Evolutionary conservation across 441 rosid species (phyloP).

Genomic region (Mallotus repandus): DNA sequence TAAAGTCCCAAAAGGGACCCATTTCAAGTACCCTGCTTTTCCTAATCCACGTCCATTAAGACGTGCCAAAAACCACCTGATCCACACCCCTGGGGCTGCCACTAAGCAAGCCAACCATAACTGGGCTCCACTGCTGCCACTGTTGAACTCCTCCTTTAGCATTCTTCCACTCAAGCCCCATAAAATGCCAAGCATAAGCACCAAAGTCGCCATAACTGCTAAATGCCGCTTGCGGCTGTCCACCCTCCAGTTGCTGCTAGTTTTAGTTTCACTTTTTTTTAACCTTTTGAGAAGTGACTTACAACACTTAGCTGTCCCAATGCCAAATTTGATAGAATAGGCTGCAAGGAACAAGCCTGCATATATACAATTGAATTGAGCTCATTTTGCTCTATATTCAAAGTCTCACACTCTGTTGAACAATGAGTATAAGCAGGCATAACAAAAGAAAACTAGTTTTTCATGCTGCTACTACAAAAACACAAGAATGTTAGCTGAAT

Average conservation of each 20-base stretch:
- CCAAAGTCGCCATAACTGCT: slow-evolving; percentile 38
- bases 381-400: not conserved
- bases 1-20: slow-evolving; percentile 87
- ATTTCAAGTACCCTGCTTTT: slow-evolving; percentile 47
- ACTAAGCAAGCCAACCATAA: slow-evolving; percentile 84
- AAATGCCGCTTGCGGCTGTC: slow-evolving; percentile 45
- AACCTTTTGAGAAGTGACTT: slow-evolving; percentile 40
- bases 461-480: not conserved
- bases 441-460: not conserved
- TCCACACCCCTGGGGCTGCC: slow-evolving; percentile 84
- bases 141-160: slow-evolving; percentile 48
- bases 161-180: slow-evolving; percentile 49
- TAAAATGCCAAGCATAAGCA: slow-evolving; percentile 43
- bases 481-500: not conserved
- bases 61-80: slow-evolving; percentile 85
- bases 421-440: not conserved
- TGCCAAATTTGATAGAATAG: slow-evolving; percentile 68
- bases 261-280: slow-evolving; percentile 23
- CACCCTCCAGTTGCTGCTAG: slow-evolving; percentile 35
- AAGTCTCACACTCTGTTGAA: not conserved
- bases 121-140: slow-evolving; percentile 51
- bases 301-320: slow-evolving; percentile 81
- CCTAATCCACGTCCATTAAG: slow-evolving; percentile 85
- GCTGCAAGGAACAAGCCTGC: slow-evolving; percentile 80
- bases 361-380: slow-evolving; percentile 17